These are phyloP conservation scores for Penicillium diatomitis DNA, from an alignment of 495 filamentous ascomycete genomes.

Conservation along the genomic window DNA sequence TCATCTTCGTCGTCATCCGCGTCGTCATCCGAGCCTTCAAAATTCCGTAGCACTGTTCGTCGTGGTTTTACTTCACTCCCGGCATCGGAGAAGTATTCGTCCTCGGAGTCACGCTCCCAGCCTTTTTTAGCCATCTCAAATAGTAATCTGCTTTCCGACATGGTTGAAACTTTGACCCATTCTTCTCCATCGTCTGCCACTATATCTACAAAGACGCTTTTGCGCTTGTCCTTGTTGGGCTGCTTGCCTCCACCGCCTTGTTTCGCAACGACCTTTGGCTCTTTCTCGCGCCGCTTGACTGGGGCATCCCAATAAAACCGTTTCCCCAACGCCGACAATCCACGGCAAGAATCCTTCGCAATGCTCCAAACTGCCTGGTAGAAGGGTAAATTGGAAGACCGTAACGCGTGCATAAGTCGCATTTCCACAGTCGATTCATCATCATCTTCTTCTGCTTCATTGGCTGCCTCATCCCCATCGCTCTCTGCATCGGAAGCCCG, in stretches of 20 bases:
- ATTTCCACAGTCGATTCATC: constrained; percentile 12
- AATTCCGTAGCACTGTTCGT: constrained; percentile 28
- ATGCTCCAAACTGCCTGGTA: constrained; percentile 47
- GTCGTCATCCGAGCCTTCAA: constrained; percentile 13
- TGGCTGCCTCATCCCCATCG: neutral
- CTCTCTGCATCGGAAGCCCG: neutral
- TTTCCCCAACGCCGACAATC: constrained; percentile 44
- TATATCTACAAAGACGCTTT: constrained; percentile 40
- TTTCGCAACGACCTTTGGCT: constrained; percentile 11
- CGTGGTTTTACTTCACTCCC: constrained; percentile 10
- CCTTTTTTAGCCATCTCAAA: constrained; percentile 58
- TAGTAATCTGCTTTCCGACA: constrained; percentile 46
- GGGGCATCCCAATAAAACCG: constrained; percentile 44
- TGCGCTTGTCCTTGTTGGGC: constrained; percentile 30
- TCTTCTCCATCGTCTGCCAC: constrained; percentile 45
- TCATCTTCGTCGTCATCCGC: constrained; percentile 38
- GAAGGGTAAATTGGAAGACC: constrained; percentile 50
- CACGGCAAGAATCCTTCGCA: constrained; percentile 35
- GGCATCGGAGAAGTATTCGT: constrained; percentile 29
- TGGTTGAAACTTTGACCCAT: constrained; percentile 55
- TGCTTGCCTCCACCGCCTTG: constrained; percentile 15
- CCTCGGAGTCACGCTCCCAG: constrained; percentile 40
- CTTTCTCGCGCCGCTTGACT: constrained; percentile 8
- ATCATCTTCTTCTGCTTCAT: neutral
- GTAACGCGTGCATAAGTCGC: constrained; percentile 35